Conservation (phyloP, 371 early-diverging fungal genomes). For the Apophysomyces elegans region DNA sequence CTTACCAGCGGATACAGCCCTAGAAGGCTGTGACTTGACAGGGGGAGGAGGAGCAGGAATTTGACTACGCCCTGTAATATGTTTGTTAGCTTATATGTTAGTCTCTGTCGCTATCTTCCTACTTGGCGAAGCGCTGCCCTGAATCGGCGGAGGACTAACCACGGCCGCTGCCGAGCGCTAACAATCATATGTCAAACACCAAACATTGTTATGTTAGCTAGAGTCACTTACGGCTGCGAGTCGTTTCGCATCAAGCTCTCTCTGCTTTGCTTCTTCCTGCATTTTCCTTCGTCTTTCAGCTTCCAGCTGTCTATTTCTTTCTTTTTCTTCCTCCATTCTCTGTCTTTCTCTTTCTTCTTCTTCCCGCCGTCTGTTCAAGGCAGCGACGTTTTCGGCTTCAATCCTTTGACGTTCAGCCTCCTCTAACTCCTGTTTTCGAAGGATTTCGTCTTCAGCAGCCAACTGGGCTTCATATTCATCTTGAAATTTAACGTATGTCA, state of each 20-base stretch:
- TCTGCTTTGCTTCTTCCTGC: conserved; percentile 40
- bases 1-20: conserved; percentile 19
- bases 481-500: conserved; percentile 57
- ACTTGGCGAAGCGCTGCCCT: conserved; percentile 15
- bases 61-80: conserved; percentile 29
- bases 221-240: conserved; percentile 17
- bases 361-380: conserved; percentile 29
- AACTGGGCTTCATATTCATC: conserved; percentile 45
- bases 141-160: conserved; percentile 26
- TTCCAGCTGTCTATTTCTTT: conserved; percentile 42
- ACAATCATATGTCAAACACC: background rate
- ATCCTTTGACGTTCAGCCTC: conserved; percentile 32
- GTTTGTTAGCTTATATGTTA: conserved; percentile 23
- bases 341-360: conserved; percentile 27
- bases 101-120: background rate
- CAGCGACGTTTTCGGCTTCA: conserved; percentile 34
- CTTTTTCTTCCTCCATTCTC: conserved; percentile 22
- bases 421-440: conserved; percentile 34
- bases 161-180: conserved; percentile 20
- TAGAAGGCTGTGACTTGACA: conserved; percentile 19
- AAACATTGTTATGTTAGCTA: background rate
- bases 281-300: conserved; percentile 42
- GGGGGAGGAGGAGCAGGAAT: conserved; percentile 34
- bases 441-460: conserved; percentile 30
- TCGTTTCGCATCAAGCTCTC: conserved; percentile 15